These are phyloP conservation scores for Ophiostoma novo-ulmi DNA, from an alignment of 2,329 filamentous ascomycete species.

Conservation along the genomic window DNA sequence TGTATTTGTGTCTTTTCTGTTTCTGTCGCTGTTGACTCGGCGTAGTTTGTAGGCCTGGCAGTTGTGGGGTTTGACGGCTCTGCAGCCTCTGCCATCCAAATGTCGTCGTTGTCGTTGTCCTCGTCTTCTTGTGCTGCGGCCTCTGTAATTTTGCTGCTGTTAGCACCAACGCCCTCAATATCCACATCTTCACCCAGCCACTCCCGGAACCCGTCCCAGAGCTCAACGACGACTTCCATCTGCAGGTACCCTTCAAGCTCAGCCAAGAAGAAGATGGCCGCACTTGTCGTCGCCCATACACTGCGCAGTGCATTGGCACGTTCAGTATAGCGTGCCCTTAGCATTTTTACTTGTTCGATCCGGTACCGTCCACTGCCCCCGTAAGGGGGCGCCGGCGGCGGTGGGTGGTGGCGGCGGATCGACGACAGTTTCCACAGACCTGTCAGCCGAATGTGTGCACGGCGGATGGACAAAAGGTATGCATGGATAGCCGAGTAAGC, in stretches of 20 bases:
- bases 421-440: conserved; percentile 81
- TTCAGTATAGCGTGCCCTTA: conserved; percentile 59
- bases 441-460: conserved; percentile 78
- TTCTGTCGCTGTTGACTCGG: conserved; percentile 22
- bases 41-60: conserved; percentile 8
- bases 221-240: conserved; percentile 75
- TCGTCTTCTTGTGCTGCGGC: background rate
- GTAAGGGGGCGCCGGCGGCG: conserved; percentile 60
- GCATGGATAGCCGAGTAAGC: conserved; percentile 81
- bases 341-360: conserved; percentile 44
- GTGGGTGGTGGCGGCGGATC: conserved; percentile 70
- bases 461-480: conserved; percentile 78
- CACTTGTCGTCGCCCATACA: conserved; percentile 84
- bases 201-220: conserved; percentile 71
- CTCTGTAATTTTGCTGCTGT: background rate
- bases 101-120: conserved; percentile 37
- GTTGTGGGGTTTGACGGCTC: conserved; percentile 24
- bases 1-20: conserved; percentile 30
- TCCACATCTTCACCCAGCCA: conserved; percentile 56
- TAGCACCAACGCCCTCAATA: background rate
- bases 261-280: conserved; percentile 81
- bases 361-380: conserved; percentile 48
- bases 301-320: conserved; percentile 67
- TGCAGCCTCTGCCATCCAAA: conserved; percentile 38
- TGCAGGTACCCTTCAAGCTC: conserved; percentile 87